Percentiles rank a stretch among this genome's conserved stretches.
These are phyloP conservation scores for Chrysosporium keratinophilum DNA, from an alignment of 2,329 filamentous ascomycete genomes.

Conservation along the genomic window DNA sequence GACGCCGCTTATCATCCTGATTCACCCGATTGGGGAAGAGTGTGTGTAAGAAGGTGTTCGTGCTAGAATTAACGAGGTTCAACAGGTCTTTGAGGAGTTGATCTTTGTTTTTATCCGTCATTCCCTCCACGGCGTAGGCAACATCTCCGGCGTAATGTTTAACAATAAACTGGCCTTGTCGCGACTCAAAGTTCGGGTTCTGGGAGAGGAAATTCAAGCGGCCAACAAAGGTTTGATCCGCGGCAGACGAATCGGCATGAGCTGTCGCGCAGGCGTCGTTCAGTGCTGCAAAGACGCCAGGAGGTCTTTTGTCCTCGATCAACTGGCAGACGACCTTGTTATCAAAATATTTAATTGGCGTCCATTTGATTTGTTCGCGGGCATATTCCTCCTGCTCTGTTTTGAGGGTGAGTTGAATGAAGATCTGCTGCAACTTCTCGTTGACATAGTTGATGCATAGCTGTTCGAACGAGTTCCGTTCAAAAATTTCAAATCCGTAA, in stretches of 20 bases:
- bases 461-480: constrained; percentile 98
- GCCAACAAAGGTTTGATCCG: constrained; percentile 91
- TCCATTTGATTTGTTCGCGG: constrained; percentile 94
- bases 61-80: constrained; percentile 71
- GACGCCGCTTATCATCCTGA: constrained; percentile 87
- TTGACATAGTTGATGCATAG: constrained; percentile 99
- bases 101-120: constrained; percentile 99
- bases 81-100: constrained; percentile 88
- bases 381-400: constrained; percentile 97
- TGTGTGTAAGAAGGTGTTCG: constrained; percentile 74
- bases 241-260: constrained; percentile 86
- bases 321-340: constrained; percentile 98
- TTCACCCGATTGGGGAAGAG: constrained; percentile 90
- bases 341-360: constrained; percentile 97
- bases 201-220: constrained; percentile 76
- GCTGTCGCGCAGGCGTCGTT: constrained; percentile 99
- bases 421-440: constrained; percentile 97
- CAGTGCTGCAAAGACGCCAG: constrained; percentile 86
- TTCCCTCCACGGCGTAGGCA: constrained; percentile 84
- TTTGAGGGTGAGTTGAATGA: constrained; percentile 93
- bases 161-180: constrained; percentile 94
- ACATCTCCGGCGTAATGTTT: constrained; percentile 99
- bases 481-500: constrained; percentile 98
- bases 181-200: constrained; percentile 80
- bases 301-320: constrained; percentile 83